phyloP scores from a whole-genome alignment of 371 early-diverging fungal genomes.

The Thermomucor indicae-seudaticae region DNA sequence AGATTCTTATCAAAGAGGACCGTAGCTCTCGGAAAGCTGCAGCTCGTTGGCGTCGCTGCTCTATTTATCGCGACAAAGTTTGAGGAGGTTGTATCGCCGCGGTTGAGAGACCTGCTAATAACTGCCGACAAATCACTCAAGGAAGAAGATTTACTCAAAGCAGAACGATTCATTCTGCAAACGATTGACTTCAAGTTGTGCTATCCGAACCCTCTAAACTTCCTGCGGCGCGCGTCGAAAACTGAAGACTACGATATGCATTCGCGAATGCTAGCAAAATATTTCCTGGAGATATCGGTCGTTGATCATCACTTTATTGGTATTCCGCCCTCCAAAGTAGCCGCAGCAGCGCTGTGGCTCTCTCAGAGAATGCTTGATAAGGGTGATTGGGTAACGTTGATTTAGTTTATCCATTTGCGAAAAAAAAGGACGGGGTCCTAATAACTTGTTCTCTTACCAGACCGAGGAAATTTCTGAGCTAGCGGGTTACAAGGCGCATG shows the following conservation, averaged over 20 bases:
- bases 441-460: slow-evolving; percentile 16
- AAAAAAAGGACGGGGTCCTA: not conserved
- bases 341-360: slow-evolving; percentile 85
- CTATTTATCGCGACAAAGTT: slow-evolving; percentile 96
- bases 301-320: slow-evolving; percentile 82
- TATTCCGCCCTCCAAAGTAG: slow-evolving; percentile 74
- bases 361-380: slow-evolving; percentile 84
- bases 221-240: slow-evolving; percentile 87
- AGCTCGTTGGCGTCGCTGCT: slow-evolving; percentile 95
- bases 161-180: slow-evolving; percentile 88
- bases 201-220: slow-evolving; percentile 87
- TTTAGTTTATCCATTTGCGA: not conserved
- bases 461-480: slow-evolving; percentile 61
- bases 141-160: slow-evolving; percentile 79
- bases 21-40: slow-evolving; percentile 86
- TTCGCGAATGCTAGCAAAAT: slow-evolving; percentile 91
- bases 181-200: slow-evolving; percentile 79
- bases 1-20: slow-evolving; percentile 88
- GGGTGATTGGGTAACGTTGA: slow-evolving; percentile 68
- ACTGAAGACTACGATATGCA: slow-evolving; percentile 85
- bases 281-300: slow-evolving; percentile 93
- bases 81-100: slow-evolving; percentile 91
- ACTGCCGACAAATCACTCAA: slow-evolving; percentile 76
- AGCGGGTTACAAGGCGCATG: slow-evolving; percentile 71
- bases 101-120: slow-evolving; percentile 74